These are phyloP conservation scores for Boletus sp. DNA, from an alignment of 1,284 basidiomycete species.

Conservation along the genomic window DNA sequence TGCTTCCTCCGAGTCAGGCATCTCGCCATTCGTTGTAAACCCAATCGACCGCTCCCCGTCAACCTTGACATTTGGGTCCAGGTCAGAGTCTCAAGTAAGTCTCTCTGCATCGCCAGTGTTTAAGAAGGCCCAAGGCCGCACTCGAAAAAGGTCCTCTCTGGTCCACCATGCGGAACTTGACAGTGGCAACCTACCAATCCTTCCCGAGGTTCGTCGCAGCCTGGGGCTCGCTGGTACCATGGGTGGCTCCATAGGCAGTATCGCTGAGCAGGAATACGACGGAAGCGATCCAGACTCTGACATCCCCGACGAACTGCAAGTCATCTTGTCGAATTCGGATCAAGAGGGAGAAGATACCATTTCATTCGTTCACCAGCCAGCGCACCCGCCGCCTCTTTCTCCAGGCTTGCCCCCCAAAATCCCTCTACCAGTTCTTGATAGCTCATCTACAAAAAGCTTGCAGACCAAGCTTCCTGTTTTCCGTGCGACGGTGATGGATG, in stretches of 20 bases:
- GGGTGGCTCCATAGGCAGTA: constrained; percentile 50
- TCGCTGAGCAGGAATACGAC: constrained; percentile 42
- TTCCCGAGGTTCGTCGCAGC: constrained; percentile 46
- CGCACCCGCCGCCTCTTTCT: constrained; percentile 28
- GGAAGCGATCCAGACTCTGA: constrained; percentile 66
- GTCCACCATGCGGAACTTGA: constrained; percentile 20
- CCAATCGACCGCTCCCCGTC: constrained; percentile 37
- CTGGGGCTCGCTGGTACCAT: constrained; percentile 64
- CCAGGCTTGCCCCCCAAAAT: constrained; percentile 41
- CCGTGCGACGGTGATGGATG: constrained; percentile 42
- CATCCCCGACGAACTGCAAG: constrained; percentile 69
- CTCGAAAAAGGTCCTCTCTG: constrained; percentile 38
- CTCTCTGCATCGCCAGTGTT: constrained; percentile 46
- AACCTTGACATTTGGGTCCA: constrained; percentile 49
- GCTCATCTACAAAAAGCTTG: constrained; percentile 17
- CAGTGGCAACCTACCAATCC: constrained; percentile 37
- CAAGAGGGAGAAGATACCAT: constrained; percentile 41
- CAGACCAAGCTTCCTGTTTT: constrained; percentile 38
- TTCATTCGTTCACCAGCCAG: constrained; percentile 32
- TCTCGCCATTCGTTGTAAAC: too few species aligned
- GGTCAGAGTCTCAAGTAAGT: constrained; percentile 30
- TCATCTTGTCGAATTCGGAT: constrained; percentile 54
- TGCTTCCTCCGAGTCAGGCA: too few species aligned
- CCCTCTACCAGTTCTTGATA: constrained; percentile 35
- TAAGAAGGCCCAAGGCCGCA: constrained; percentile 38